phyloP scores from a whole-genome alignment of 73 alveolate species.

The Tetrahymena borealis region DNA sequence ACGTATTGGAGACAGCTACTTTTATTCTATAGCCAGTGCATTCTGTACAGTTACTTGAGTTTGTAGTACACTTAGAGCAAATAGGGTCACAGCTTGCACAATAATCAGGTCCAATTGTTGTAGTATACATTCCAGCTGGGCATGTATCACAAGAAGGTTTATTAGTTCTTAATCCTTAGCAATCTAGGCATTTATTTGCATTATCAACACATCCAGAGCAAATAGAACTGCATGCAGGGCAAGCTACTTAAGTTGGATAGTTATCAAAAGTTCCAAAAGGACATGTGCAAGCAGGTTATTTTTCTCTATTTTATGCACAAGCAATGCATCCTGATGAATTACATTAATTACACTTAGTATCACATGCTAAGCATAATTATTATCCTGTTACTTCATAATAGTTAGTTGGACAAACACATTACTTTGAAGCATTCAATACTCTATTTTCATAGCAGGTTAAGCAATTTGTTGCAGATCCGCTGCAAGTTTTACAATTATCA shows the following conservation, averaged over 20 bases:
- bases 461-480: neutral
- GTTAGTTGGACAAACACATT: neutral
- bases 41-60: neutral
- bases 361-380: neutral
- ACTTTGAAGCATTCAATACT: neutral
- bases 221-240: neutral
- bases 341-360: neutral
- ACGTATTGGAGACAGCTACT: neutral
- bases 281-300: neutral
- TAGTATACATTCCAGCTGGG: neutral
- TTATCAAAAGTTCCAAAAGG: neutral
- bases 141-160: neutral
- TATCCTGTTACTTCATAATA: neutral
- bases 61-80: neutral
- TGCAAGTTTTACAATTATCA: neutral
- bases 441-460: neutral
- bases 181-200: neutral
- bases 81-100: neutral
- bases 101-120: neutral
- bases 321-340: neutral
- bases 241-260: neutral
- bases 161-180: neutral
- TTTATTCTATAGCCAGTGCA: neutral
- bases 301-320: neutral
- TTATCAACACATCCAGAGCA: neutral